phyloP scores from a whole-genome alignment of 2,329 filamentous ascomycete genomes.

The Penicillium aurantiogriseum region DNA sequence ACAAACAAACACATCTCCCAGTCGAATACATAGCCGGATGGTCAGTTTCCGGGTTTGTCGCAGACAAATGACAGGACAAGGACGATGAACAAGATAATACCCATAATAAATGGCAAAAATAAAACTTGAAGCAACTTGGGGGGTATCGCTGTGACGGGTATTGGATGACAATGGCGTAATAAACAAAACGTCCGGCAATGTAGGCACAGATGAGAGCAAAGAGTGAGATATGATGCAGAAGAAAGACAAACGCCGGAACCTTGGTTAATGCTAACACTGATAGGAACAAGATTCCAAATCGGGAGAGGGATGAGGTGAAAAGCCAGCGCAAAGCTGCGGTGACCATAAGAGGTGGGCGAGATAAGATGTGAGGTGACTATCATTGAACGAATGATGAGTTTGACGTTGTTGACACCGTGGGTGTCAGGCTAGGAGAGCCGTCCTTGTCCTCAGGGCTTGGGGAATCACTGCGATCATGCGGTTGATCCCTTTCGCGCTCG shows the following conservation, averaged over 20 bases:
- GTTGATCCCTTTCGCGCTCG: slow-evolving; percentile 37
- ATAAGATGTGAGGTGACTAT: neutral
- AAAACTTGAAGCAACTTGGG: slow-evolving; percentile 11
- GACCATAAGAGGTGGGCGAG: neutral
- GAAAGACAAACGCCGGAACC: slow-evolving; percentile 11
- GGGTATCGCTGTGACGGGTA: slow-evolving; percentile 27
- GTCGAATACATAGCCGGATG: slow-evolving; percentile 3
- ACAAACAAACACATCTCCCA: neutral
- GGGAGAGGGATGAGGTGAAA: neutral
- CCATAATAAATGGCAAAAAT: slow-evolving; percentile 6
- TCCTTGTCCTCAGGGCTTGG: slow-evolving; percentile 35
- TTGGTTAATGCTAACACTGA: slow-evolving; percentile 7
- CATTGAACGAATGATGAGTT: slow-evolving; percentile 33
- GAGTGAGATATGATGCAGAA: slow-evolving; percentile 17
- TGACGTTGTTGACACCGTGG: slow-evolving; percentile 38
- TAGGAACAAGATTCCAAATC: neutral
- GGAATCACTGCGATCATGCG: slow-evolving; percentile 31
- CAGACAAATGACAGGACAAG: neutral
- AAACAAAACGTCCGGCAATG: slow-evolving; percentile 16
- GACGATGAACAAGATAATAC: slow-evolving; percentile 5
- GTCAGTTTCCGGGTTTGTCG: neutral
- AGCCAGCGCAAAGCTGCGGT: neutral
- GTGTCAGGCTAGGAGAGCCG: slow-evolving; percentile 35
- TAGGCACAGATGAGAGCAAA: slow-evolving; percentile 16
- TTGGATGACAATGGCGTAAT: slow-evolving; percentile 21